phyloP scores from a whole-genome alignment of 1,139 yeast genomes.

The Saccharomyces hybrid region DNA sequence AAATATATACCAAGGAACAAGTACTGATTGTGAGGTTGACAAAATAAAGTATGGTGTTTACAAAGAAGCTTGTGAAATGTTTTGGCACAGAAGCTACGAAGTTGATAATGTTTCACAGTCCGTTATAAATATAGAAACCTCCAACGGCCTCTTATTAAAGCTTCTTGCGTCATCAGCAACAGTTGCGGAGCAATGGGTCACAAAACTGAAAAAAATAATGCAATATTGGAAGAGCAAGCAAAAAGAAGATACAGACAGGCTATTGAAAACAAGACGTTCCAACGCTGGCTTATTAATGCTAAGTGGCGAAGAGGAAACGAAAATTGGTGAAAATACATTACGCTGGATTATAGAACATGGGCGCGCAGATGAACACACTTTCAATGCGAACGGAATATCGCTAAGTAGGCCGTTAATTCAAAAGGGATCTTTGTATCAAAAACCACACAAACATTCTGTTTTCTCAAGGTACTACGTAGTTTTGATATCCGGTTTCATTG shows the following conservation, averaged over 20 bases:
- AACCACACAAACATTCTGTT: slow-evolving; percentile 59
- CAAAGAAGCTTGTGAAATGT: slow-evolving; percentile 34
- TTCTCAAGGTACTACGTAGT: slow-evolving; percentile 57
- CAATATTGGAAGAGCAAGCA: slow-evolving; percentile 54
- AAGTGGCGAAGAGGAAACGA: slow-evolving; percentile 53
- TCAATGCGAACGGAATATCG: slow-evolving; percentile 51
- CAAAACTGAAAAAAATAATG: slow-evolving; percentile 38
- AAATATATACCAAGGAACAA: slow-evolving; percentile 22
- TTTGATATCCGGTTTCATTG: slow-evolving; percentile 60
- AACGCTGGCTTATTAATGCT: slow-evolving; percentile 46
- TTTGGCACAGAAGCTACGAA: slow-evolving; percentile 36
- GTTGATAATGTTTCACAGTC: slow-evolving; percentile 14
- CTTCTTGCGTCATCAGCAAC: slow-evolving; percentile 49
- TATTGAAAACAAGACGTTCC: slow-evolving; percentile 36
- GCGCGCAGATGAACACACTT: slow-evolving; percentile 44
- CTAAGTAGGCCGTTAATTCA: slow-evolving; percentile 51
- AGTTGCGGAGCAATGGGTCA: slow-evolving; percentile 62
- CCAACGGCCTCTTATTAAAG: slow-evolving; percentile 42
- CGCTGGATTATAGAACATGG: slow-evolving; percentile 52
- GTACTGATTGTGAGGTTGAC: slow-evolving; percentile 27
- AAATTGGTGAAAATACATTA: slow-evolving; percentile 43
- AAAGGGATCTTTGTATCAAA: slow-evolving; percentile 61
- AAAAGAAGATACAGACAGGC: slow-evolving; percentile 37
- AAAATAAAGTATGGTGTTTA: slow-evolving; percentile 24
- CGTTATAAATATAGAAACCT: slow-evolving; percentile 29